Evolutionary conservation across 768 basidiomycete species (phyloP).

Genomic region (Rhodotorula paludigena): DNA sequence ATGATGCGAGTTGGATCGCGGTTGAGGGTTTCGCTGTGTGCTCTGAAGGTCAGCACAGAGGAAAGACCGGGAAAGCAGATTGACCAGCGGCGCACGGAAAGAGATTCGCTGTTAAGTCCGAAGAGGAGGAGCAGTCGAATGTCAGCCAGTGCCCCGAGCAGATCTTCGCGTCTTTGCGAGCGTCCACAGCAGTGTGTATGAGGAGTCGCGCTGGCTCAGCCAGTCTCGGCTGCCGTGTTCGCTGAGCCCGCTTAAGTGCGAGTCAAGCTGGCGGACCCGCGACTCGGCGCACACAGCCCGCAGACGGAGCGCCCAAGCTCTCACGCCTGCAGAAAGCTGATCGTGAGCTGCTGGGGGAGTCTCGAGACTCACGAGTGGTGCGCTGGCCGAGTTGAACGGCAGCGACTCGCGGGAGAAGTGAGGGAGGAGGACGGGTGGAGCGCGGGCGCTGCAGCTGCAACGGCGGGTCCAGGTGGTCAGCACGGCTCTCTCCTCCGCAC

Average conservation of each 20-base stretch:
- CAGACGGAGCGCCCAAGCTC: too few relatives aligned
- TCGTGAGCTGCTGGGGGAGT: too few relatives aligned
- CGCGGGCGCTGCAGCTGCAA: neutral
- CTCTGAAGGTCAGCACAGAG: neutral
- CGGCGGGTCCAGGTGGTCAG: too few relatives aligned
- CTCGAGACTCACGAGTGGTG: neutral
- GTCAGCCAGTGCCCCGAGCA: neutral
- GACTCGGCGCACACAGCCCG: too few relatives aligned
- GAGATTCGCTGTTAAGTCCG: slow-evolving; percentile 4
- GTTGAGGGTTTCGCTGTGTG: neutral
- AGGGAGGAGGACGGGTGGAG: neutral
- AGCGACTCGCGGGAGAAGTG: neutral
- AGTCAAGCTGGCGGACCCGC: too few relatives aligned
- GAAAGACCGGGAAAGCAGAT: neutral
- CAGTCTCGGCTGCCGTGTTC: too few relatives aligned
- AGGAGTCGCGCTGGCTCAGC: too few relatives aligned
- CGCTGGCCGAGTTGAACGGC: slow-evolving; percentile 2
- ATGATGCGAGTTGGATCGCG: slow-evolving; percentile 28
- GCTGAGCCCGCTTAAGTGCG: too few relatives aligned
- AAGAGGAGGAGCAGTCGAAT: neutral
- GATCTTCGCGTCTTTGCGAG: too few relatives aligned
- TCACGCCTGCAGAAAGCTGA: neutral
- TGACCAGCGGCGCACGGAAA: neutral
- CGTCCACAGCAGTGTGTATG: too few relatives aligned
- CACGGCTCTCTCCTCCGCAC: too few relatives aligned